phyloP scores from a whole-genome alignment of 306 rosid genomes.

The Mimosa pudica region DNA sequence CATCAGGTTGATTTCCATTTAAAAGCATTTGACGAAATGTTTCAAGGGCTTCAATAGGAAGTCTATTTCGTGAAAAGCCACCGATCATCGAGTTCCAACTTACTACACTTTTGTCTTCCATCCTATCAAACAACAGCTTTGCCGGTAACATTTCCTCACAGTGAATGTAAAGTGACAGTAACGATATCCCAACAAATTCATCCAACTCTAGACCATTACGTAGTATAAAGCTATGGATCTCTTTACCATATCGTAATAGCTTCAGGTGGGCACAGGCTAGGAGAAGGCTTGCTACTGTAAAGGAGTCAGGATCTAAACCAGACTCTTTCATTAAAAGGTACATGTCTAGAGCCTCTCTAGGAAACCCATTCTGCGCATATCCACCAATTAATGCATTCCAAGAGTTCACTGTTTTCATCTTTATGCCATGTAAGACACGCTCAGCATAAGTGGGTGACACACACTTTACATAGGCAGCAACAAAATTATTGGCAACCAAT shows the following conservation, averaged over 20 bases:
- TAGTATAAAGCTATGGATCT: constrained; percentile 66
- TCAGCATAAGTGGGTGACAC: constrained; percentile 58
- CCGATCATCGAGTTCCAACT: constrained; percentile 74
- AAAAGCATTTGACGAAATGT: constrained; percentile 65
- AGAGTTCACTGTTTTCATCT: constrained; percentile 61
- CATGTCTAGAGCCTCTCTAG: constrained; percentile 61
- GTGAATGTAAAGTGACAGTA: constrained; percentile 63
- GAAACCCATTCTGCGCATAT: constrained; percentile 72
- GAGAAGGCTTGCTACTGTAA: constrained; percentile 67
- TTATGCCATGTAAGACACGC: constrained; percentile 54
- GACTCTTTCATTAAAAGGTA: constrained; percentile 59
- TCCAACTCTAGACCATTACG: constrained; percentile 66
- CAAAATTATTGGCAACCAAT: constrained; percentile 71
- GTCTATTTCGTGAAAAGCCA: constrained; percentile 62
- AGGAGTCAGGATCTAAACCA: constrained; percentile 59
- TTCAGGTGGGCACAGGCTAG: constrained; percentile 67
- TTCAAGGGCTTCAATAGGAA: constrained; percentile 66
- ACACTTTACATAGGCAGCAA: constrained; percentile 72
- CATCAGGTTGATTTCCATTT: constrained; percentile 45
- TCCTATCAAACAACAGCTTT: constrained; percentile 53
- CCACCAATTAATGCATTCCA: constrained; percentile 85
- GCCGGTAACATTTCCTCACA: constrained; percentile 50
- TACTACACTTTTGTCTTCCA: constrained; percentile 49
- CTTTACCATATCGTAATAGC: constrained; percentile 53
- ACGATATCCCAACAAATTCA: constrained; percentile 66